phyloP scores from a whole-genome alignment of 768 basidiomycete genomes.

The Rhodosporidiobolus odoratus region DNA sequence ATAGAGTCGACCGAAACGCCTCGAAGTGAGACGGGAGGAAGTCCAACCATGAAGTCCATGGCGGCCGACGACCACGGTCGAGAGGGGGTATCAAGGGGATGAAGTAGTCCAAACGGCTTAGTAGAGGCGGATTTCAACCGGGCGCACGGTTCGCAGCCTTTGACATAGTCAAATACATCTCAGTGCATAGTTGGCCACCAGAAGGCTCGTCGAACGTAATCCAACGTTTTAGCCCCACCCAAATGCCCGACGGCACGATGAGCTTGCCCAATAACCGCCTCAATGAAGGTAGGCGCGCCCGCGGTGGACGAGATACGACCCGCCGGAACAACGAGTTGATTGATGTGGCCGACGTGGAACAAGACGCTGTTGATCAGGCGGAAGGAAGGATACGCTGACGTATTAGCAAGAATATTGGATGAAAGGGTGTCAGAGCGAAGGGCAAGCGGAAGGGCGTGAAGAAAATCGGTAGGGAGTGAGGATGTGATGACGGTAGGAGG shows the following conservation, averaged over 20 bases:
- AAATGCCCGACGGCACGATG: slow-evolving; percentile 3
- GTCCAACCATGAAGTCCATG: slow-evolving; percentile 11
- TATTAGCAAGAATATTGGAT: too few relatives aligned
- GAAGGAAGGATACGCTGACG: neutral
- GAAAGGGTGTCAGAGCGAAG: too few relatives aligned
- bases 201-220: neutral
- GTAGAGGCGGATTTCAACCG: neutral
- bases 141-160: slow-evolving; percentile 5
- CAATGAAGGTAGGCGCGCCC: neutral
- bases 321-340: slow-evolving; percentile 2
- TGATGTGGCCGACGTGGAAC: too few relatives aligned
- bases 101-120: slow-evolving; percentile 3
- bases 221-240: neutral
- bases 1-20: neutral
- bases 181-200: slow-evolving; percentile 11
- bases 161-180: slow-evolving; percentile 4
- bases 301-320: too few relatives aligned
- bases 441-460: too few relatives aligned
- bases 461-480: too few relatives aligned
- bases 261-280: neutral
- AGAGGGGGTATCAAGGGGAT: neutral
- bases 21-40: neutral
- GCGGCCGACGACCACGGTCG: neutral
- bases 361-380: neutral
- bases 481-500: too few relatives aligned